Base-by-base conservation (phyloP, 176 grass and related monocot genomes). In the Chloris gayana region DNA sequence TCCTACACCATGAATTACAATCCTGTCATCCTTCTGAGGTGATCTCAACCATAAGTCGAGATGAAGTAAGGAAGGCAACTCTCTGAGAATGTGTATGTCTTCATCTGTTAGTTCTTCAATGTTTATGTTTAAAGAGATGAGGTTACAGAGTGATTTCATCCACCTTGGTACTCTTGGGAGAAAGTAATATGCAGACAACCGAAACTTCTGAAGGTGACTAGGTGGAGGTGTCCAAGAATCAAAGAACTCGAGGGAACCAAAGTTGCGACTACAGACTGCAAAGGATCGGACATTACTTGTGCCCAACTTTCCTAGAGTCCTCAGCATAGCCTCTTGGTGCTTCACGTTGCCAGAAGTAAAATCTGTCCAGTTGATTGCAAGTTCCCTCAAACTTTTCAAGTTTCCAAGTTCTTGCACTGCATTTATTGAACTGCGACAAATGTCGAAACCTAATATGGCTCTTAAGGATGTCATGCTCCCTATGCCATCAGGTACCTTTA, bases 101-200 rank as follows among this genome's bases (percentile, higher is more conserved):
- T 81, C 51, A 70, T 62, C 45, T 75, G 60, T n/a, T 58, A 80
- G 47, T 59, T 74, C 49, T 80, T 64, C 61, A 47, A 80, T 67
- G 77, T 75, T 74, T 58, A 80, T 86, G 49, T 80, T 80, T 80
- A 86, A 53, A 74, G 80, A 63, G 34, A 80, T 60, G 21, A 86
- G 70, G 39, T 80, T 86, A 49, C 70, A 17, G 22, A 80, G 70
- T 74, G 58, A 53, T 79, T 31, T 32, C 68, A 85, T 85, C 75
- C 83, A 73, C 75, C 68, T 79, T 42, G 83, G 68, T 31, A 85
- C 59, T 80, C 83, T 80, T 73, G 83, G 83, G 19, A 85, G 75
- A 9, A 79, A 73, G 46, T 73, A 85, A 35, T 72, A 64, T 1
- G 83, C 68, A 26, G 83, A 85, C 12, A 79, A 3, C 31, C 75